Evolutionary conservation across 2,329 filamentous ascomycete species (phyloP), one percentile per base, ranked within the genome.

Genomic region (Cladophialophora chaetospira): DNA sequence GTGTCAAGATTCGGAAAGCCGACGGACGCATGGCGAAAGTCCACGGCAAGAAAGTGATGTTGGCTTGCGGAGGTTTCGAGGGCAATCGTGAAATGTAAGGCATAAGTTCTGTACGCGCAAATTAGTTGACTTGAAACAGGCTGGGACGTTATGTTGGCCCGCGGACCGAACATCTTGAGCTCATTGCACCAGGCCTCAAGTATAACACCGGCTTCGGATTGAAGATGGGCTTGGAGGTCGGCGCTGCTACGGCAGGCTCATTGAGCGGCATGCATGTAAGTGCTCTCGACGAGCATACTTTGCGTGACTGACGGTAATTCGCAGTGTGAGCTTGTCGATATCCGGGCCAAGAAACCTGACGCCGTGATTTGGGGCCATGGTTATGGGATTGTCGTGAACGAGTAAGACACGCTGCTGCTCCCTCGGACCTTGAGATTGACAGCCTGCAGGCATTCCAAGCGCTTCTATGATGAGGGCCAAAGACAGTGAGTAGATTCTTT

Each of bases 361-460:
- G 71, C 72, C 3, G 71, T 72, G 4, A 72, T 73, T 36, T 73
- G 70, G 71, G 70, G 73, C 45, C 70, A 75, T 66, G 74, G 73
- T 62, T 76, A 76, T 57, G 73, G 72, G n/a, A 75, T 76, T 50
- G 71, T 75, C 0, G 73, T 77, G 29, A 75, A 76, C 62, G 63
- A 61, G 54, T 57, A 10, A 9, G 50, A 19, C 2, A 25, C 11
- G 15, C 31, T 26, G 11, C 26, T 19, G 13, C 19, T 11, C n/a
- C 13, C 25, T 36, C 3, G 29, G 9, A n/a, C 10, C 28, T 23
- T 26, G 36, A 15, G 15, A 19, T 43, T 58, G 40, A 49, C 40
- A 8, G 47, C 28, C 13, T 46, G 21, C 50, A 57, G 70, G 21
- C 60, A 74, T 8, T 73, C 67, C 62, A 67, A 74, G 45, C 69